Evolutionary conservation across 208 protist genomes (phyloP).

Genomic region (Phytomonas serpens): DNA sequence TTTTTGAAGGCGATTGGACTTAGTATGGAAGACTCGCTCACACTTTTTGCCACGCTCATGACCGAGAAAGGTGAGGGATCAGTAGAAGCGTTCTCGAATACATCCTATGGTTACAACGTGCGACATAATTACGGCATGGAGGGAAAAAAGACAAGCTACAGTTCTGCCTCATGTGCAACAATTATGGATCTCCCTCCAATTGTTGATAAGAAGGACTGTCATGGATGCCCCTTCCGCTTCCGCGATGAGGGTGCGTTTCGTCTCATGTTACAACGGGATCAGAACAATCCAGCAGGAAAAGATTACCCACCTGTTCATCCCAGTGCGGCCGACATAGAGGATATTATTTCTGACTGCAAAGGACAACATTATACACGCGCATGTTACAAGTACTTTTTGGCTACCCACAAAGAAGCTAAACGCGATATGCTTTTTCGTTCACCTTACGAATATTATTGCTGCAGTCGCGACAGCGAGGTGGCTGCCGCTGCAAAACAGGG

Average conservation of each 20-base stretch:
- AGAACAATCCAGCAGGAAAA: constrained; percentile 40
- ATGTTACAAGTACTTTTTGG: constrained; percentile 89
- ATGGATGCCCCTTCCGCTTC: constrained; percentile 89
- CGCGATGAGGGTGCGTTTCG: constrained; percentile 65
- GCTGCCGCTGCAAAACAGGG: constrained; percentile 1
- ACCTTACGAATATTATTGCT: constrained; percentile 79
- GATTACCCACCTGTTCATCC: constrained; percentile 35
- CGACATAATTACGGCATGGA: constrained; percentile 90
- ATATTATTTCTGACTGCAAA: constrained; percentile 81
- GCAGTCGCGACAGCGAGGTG: constrained; percentile 45
- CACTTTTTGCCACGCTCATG: constrained; percentile 82
- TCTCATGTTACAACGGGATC: constrained; percentile 38
- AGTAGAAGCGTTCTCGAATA: constrained; percentile 70
- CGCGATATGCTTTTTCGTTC: constrained; percentile 86
- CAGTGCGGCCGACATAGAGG: constrained; percentile 64
- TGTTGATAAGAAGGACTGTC: constrained; percentile 76
- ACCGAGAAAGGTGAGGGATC: constrained; percentile 63
- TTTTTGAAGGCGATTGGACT: constrained; percentile 90
- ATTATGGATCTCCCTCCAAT: constrained; percentile 76
- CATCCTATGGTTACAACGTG: constrained; percentile 87
- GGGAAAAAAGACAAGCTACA: constrained; percentile 89
- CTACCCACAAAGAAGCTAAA: constrained; percentile 64
- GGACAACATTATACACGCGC: constrained; percentile 85
- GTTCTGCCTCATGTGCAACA: constrained; percentile 65
- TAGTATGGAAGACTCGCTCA: constrained; percentile 71